These are phyloP conservation scores for Kluyveromyces siamensis DNA, from an alignment of 805 yeast species.

Conservation along the genomic window DNA sequence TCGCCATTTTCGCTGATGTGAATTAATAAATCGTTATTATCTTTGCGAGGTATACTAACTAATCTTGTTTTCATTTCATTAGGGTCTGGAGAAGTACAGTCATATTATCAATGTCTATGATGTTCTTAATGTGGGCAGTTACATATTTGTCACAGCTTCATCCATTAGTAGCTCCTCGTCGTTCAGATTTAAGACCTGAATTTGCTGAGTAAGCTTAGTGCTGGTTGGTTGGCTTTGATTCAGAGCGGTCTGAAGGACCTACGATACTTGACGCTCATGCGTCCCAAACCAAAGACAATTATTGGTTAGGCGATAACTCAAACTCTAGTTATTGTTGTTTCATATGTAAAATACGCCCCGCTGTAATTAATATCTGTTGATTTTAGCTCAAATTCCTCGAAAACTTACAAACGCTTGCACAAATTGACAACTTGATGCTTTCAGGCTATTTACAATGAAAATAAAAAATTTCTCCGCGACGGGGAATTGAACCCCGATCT, in stretches of 20 bases:
- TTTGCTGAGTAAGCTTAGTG: slow-evolving; percentile 19
- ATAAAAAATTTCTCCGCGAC: slow-evolving; percentile 18
- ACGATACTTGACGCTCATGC: not conserved
- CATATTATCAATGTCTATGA: slow-evolving; percentile 63
- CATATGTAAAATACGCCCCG: not conserved
- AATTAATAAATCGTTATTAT: not conserved
- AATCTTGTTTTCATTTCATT: slow-evolving; percentile 1
- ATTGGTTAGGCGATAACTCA: not conserved
- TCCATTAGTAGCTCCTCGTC: slow-evolving; percentile 83
- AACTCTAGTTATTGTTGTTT: not conserved
- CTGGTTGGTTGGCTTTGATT: not conserved
- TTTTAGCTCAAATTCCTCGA: not conserved
- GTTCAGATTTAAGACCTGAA: slow-evolving; percentile 87
- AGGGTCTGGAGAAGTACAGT: slow-evolving; percentile 67
- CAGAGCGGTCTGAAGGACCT: not conserved
- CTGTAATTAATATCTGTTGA: not conserved
- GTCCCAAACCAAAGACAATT: not conserved
- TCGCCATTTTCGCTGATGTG: not conserved
- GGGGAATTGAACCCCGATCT: slow-evolving; percentile 22
- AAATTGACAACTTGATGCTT: too few species aligned
- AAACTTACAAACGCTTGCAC: too few species aligned
- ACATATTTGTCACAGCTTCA: slow-evolving; percentile 81
- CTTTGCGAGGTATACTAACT: not conserved
- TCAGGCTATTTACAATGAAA: not conserved
- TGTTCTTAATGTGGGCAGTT: slow-evolving; percentile 86